phyloP scores from a whole-genome alignment of 2,329 filamentous ascomycete species.

The Aspergillus tanneri region DNA sequence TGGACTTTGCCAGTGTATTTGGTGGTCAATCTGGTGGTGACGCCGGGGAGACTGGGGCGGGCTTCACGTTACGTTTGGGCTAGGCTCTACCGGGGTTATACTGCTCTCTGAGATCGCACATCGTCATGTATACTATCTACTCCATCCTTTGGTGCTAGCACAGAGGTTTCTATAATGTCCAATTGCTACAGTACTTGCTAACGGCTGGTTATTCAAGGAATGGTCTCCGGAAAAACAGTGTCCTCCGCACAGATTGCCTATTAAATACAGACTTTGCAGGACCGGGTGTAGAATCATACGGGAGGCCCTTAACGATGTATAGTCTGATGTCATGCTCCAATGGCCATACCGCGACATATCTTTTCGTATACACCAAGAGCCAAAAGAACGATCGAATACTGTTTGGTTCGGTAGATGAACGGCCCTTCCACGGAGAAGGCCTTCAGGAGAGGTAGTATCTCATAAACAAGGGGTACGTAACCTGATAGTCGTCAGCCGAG shows the following conservation, averaged over 20 bases:
- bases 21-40: constrained; percentile 64
- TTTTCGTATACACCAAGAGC: background rate
- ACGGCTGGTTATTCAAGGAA: background rate
- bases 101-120: background rate
- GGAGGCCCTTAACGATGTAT: background rate
- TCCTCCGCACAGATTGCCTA: background rate
- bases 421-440: background rate
- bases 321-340: background rate
- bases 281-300: background rate
- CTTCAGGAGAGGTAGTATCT: constrained; percentile 19
- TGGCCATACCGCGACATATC: background rate
- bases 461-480: constrained; percentile 20
- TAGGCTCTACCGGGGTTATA: constrained; percentile 15
- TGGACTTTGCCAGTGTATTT: constrained; percentile 72
- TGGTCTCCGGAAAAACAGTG: background rate
- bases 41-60: constrained; percentile 62
- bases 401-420: background rate
- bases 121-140: no score
- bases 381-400: background rate
- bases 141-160: no score
- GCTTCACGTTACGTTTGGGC: constrained; percentile 59
- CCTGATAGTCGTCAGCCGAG: constrained; percentile 24
- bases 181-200: background rate
- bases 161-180: no score
- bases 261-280: background rate